phyloP scores from a whole-genome alignment of 116 monocot genomes.

The Papilionanthe hybrid region DNA sequence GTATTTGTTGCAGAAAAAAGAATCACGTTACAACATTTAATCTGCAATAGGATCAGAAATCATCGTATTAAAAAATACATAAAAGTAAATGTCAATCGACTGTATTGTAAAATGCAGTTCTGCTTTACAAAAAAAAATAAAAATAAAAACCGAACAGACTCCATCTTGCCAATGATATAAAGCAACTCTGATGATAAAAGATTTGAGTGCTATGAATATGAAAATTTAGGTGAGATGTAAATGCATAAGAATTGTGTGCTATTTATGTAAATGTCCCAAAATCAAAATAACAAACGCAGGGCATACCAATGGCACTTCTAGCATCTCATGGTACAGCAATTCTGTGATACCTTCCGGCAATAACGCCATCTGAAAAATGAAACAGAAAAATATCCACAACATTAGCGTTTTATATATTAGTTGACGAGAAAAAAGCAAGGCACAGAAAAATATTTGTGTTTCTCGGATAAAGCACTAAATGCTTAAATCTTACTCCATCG shows the following conservation, averaged over 20 bases:
- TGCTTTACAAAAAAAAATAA: background rate
- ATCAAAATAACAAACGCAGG: background rate
- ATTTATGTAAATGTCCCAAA: background rate
- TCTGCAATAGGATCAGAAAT: constrained; percentile 40
- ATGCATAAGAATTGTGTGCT: background rate
- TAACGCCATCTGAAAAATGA: constrained; percentile 82
- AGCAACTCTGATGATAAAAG: too few relatives aligned
- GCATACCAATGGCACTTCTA: constrained; percentile 85
- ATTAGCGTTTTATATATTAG: background rate
- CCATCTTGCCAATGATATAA: too few relatives aligned
- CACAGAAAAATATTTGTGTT: background rate
- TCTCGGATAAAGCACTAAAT: background rate
- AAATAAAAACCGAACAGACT: background rate
- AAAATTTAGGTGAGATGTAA: background rate
- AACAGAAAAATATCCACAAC: background rate
- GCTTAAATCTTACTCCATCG: background rate
- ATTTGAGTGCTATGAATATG: background rate
- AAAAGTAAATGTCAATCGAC: background rate
- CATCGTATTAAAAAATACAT: background rate
- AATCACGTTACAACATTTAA: constrained; percentile 87
- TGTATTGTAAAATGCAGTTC: background rate
- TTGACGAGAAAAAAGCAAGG: background rate
- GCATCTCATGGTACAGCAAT: constrained; percentile 69
- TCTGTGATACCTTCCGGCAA: constrained; percentile 98
- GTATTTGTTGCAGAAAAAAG: constrained; percentile 81